phyloP scores from a whole-genome alignment of 371 early-diverging fungal species.

The Mucor piriformis region DNA sequence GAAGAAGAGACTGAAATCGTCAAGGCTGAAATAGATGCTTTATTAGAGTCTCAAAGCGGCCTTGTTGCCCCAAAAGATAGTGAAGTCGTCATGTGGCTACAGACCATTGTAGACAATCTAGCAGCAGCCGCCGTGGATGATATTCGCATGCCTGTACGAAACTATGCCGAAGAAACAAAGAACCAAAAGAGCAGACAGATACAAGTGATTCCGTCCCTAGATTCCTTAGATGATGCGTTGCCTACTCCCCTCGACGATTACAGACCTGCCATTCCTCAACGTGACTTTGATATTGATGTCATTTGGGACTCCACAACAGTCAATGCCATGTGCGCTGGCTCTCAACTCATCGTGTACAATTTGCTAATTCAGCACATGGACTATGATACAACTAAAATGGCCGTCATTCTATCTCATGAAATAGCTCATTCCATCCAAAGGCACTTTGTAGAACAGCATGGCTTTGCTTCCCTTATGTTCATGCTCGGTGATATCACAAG shows the following conservation, averaged over 20 bases:
- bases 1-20: constrained; percentile 54
- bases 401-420: constrained; percentile 66
- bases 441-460: constrained; percentile 66
- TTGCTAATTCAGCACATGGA: constrained; percentile 51
- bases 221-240: neutral
- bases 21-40: constrained; percentile 28
- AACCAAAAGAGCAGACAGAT: neutral
- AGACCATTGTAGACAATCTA: constrained; percentile 45
- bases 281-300: constrained; percentile 34
- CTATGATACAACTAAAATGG: constrained; percentile 54
- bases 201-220: neutral
- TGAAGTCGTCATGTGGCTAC: constrained; percentile 40
- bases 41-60: constrained; percentile 35
- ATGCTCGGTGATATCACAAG: constrained; percentile 53
- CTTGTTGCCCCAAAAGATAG: constrained; percentile 39
- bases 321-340: constrained; percentile 53
- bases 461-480: constrained; percentile 48
- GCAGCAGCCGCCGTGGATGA: constrained; percentile 44
- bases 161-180: constrained; percentile 10
- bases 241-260: neutral
- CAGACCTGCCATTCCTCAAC: constrained; percentile 10
- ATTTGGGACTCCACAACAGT: constrained; percentile 44
- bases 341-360: constrained; percentile 47
- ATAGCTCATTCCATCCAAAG: constrained; percentile 65
- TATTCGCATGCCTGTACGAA: constrained; percentile 45